These are phyloP conservation scores for Ascochyta fabae DNA, from an alignment of 2,329 filamentous ascomycete species.

Conservation along the genomic window DNA sequence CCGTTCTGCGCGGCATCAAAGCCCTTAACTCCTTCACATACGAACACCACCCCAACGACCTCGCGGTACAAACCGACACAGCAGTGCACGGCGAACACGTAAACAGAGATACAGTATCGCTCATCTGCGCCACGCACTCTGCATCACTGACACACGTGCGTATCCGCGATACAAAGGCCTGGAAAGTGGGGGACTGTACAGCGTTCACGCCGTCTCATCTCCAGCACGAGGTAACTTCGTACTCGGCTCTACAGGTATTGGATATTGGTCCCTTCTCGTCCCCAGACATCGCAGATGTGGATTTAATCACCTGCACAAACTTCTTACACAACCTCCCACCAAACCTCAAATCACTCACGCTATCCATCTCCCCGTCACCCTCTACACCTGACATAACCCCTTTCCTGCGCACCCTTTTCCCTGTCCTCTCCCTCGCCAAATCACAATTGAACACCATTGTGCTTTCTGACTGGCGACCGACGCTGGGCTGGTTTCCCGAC, in stretches of 20 bases:
- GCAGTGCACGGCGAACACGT: not conserved
- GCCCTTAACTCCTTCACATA: constrained; percentile 4
- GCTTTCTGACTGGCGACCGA: constrained; percentile 2
- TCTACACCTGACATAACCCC: too few species aligned
- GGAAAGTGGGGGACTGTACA: not conserved
- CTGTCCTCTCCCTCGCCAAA: not conserved
- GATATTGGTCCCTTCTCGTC: not conserved
- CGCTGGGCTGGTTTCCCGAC: constrained; percentile 3
- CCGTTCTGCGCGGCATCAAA: not conserved
- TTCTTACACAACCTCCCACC: not conserved
- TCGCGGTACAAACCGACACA: not conserved
- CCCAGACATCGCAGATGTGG: too few species aligned
- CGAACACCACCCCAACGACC: constrained; percentile 2
- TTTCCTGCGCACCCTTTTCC: too few species aligned
- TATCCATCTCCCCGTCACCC: too few species aligned
- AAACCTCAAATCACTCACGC: too few species aligned
- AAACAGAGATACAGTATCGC: not conserved
- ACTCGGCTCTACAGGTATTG: not conserved
- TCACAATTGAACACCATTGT: not conserved
- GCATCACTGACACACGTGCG: not conserved
- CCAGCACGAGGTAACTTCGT: too few species aligned
- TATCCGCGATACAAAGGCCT: not conserved
- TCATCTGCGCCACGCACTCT: not conserved
- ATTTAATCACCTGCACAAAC: not conserved
- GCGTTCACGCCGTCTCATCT: too few species aligned